phyloP scores from a whole-genome alignment of 2,329 filamentous ascomycete genomes.

The Fusarium succisae region DNA sequence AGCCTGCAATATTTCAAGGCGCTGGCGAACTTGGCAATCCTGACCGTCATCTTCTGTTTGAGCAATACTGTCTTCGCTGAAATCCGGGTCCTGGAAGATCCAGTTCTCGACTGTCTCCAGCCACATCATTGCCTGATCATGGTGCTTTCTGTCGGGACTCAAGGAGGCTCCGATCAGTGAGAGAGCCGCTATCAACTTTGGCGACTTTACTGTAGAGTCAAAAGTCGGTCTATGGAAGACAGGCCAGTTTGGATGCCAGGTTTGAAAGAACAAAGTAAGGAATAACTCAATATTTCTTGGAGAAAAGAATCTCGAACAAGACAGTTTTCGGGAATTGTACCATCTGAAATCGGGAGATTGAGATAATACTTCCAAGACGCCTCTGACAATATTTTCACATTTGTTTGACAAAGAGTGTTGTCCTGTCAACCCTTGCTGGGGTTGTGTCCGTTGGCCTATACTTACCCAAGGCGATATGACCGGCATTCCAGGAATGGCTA shows the following conservation, averaged over 20 bases:
- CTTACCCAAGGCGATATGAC: background rate
- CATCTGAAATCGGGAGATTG: background rate
- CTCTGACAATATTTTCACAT: background rate
- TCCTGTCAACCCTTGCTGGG: background rate
- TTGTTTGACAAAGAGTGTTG: background rate
- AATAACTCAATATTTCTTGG: constrained; percentile 13
- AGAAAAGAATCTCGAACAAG: constrained; percentile 19
- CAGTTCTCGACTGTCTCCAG: constrained; percentile 12
- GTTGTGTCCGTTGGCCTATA: background rate
- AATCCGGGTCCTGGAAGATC: background rate
- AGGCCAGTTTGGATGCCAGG: constrained; percentile 29
- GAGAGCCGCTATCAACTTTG: constrained; percentile 4
- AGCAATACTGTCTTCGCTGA: constrained; percentile 1
- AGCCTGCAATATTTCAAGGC: background rate
- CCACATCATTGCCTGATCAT: background rate
- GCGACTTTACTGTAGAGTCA: background rate
- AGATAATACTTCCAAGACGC: background rate
- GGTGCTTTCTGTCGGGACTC: background rate
- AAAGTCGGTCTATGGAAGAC: constrained; percentile 22
- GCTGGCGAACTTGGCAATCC: background rate
- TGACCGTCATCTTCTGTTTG: background rate
- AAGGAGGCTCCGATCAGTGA: constrained; percentile 15
- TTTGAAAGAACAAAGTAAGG: constrained; percentile 5
- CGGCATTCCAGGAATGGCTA: background rate
- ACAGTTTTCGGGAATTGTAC: background rate